Evolutionary conservation across 1,139 yeast species (phyloP).

Genomic region (Pichia sp.): DNA sequence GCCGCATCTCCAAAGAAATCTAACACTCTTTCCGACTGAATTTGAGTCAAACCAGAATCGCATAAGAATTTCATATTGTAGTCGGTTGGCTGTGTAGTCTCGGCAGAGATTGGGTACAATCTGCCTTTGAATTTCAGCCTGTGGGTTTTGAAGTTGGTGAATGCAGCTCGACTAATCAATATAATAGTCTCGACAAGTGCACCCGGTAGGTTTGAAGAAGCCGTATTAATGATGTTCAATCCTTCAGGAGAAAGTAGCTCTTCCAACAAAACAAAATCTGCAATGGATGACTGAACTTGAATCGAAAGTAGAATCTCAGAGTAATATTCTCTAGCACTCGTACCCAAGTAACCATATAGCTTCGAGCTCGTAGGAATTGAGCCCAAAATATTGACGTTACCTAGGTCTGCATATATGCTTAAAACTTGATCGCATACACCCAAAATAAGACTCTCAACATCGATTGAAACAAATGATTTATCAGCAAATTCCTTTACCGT

Average conservation of each 20-base stretch:
- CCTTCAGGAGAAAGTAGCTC: conserved; percentile 27
- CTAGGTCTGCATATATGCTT: conserved; percentile 17
- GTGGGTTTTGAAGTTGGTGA: conserved; percentile 25
- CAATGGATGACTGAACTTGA: conserved; percentile 35
- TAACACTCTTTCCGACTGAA: conserved; percentile 35
- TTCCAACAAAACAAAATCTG: conserved; percentile 33
- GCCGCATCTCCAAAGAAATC: conserved; percentile 21
- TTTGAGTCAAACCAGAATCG: conserved; percentile 36
- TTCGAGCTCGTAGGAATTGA: conserved; percentile 19
- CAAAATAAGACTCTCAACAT: conserved; percentile 18
- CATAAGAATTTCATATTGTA: conserved; percentile 41
- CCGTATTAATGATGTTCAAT: conserved; percentile 15
- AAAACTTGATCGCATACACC: conserved; percentile 19
- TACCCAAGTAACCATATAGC: conserved; percentile 18
- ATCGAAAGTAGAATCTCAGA: conserved; percentile 29
- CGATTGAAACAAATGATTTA: conserved; percentile 19
- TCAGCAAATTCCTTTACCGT: conserved; percentile 13
- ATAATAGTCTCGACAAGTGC: conserved; percentile 34
- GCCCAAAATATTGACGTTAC: conserved; percentile 16
- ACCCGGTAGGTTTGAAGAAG: conserved; percentile 25
- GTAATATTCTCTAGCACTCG: conserved; percentile 17
- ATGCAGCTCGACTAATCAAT: conserved; percentile 31
- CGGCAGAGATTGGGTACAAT: conserved; percentile 40
- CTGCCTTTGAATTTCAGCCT: conserved; percentile 27
- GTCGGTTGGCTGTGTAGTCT: conserved; percentile 45